A percentile compares a stretch with the other conserved stretches of the same genome.
Conservation (phyloP, 805 yeast species). For the Ogataea siamensis region DNA sequence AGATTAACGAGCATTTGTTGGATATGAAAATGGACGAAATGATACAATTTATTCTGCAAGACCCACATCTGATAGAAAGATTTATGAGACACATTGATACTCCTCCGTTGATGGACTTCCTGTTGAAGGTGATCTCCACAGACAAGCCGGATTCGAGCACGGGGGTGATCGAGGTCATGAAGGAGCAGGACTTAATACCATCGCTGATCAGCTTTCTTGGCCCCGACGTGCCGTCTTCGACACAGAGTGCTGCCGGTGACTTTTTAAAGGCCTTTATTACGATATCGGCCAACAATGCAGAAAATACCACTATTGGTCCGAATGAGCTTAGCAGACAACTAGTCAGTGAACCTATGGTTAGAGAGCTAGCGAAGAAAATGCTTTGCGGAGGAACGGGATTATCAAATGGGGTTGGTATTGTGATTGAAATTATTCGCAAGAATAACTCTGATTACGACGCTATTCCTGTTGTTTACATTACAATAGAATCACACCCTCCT, state of each 20-base stretch:
- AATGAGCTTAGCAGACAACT: constrained; percentile 89
- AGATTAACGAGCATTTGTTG: constrained; percentile 82
- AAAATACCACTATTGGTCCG: constrained; percentile 92
- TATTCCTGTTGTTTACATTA: constrained; percentile 78
- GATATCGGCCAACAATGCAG: constrained; percentile 88
- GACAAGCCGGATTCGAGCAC: constrained; percentile 89
- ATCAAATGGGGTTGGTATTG: constrained; percentile 91
- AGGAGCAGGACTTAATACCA: constrained; percentile 71
- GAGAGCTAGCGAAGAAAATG: constrained; percentile 71
- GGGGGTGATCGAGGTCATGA: constrained; percentile 75
- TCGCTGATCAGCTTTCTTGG: constrained; percentile 67
- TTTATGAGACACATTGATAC: constrained; percentile 85
- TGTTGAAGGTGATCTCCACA: constrained; percentile 84
- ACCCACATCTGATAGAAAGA: constrained; percentile 69
- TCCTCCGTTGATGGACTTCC: constrained; percentile 91
- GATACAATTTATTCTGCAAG: constrained; percentile 65
- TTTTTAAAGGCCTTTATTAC: constrained; percentile 91
- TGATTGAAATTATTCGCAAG: constrained; percentile 91
- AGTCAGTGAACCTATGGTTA: constrained; percentile 70
- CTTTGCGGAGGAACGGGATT: constrained; percentile 81
- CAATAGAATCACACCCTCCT: constrained; percentile 89
- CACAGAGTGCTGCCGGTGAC: constrained; percentile 93
- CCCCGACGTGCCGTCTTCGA: constrained; percentile 64
- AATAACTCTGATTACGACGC: constrained; percentile 94
- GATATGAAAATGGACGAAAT: constrained; percentile 87